Percentiles rank a stretch among this genome's conserved stretches.
These are phyloP conservation scores for Corylus heterophylla DNA, from an alignment of 306 rosid genomes.

Conservation along the genomic window DNA sequence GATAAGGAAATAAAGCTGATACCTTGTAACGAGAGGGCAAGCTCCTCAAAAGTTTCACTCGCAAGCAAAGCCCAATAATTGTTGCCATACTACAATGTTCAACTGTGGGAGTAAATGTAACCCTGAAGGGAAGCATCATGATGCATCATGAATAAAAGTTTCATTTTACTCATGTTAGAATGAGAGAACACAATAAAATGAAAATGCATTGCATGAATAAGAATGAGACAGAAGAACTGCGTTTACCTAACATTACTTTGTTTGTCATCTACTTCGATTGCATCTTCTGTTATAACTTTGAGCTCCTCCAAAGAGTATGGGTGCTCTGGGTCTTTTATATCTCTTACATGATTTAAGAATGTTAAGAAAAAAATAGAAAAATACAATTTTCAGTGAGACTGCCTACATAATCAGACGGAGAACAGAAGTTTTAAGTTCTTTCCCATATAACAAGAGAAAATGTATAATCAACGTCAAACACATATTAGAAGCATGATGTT, in stretches of 20 bases:
- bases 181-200: neutral
- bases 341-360: constrained; percentile 80
- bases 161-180: too few species aligned
- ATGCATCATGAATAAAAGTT: constrained; percentile 1
- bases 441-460: neutral
- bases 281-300: constrained; percentile 88
- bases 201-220: neutral
- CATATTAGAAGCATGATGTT: neutral
- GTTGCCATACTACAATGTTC: constrained; percentile 99
- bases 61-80: constrained; percentile 85
- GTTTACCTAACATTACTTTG: constrained; percentile 75
- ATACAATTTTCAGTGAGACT: neutral
- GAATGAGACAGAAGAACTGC: neutral
- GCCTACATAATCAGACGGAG: neutral
- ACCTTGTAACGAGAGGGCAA: constrained; percentile 91
- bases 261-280: constrained; percentile 70
- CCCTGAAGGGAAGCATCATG: constrained; percentile 48
- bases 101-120: constrained; percentile 92
- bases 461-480: neutral
- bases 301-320: constrained; percentile 96
- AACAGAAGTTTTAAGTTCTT: neutral
- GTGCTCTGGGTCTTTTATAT: constrained; percentile 91
- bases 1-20: neutral
- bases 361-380: constrained; percentile 37
- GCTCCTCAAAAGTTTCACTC: constrained; percentile 88